Conservation (phyloP, 2,329 filamentous ascomycete species). For the Conoideocrella luteorostrata region DNA sequence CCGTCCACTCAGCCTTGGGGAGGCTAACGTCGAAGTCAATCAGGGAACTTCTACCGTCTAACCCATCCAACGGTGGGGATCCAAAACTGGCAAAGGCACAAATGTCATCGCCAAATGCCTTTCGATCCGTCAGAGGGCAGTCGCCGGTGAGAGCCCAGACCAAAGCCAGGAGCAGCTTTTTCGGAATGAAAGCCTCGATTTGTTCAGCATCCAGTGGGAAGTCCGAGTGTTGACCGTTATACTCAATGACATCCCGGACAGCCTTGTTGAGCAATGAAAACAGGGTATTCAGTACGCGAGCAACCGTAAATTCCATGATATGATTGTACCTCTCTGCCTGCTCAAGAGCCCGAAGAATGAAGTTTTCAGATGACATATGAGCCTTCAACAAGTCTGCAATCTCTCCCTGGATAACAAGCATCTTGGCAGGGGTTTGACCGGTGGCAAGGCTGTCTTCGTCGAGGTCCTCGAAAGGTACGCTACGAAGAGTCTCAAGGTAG, state of each 20-base stretch:
- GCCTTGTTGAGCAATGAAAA: slow-evolving; percentile 95
- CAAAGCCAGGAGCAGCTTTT: slow-evolving; percentile 86
- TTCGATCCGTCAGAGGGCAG: slow-evolving; percentile 81
- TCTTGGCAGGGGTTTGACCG: slow-evolving; percentile 70
- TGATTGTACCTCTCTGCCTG: slow-evolving; percentile 77
- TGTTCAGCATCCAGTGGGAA: slow-evolving; percentile 89
- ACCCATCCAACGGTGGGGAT: slow-evolving; percentile 69
- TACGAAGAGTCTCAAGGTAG: slow-evolving; percentile 78
- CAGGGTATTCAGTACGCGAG: slow-evolving; percentile 82
- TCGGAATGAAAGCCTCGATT: slow-evolving; percentile 80
- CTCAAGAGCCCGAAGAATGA: slow-evolving; percentile 70
- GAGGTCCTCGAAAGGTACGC: slow-evolving; percentile 84
- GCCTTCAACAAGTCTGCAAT: slow-evolving; percentile 73
- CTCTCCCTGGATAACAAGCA: slow-evolving; percentile 69
- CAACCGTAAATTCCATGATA: slow-evolving; percentile 97
- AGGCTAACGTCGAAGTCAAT: slow-evolving; percentile 93
- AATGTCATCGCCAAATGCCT: slow-evolving; percentile 80
- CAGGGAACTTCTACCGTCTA: slow-evolving; percentile 73
- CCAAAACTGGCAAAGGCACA: slow-evolving; percentile 80
- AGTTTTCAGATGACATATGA: slow-evolving; percentile 70
- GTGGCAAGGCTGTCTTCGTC: slow-evolving; percentile 83
- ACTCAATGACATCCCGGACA: slow-evolving; percentile 87
- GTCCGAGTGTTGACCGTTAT: slow-evolving; percentile 89
- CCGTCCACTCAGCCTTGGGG: slow-evolving; percentile 80
- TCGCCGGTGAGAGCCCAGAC: slow-evolving; percentile 97